A percentile compares a stretch with the other conserved stretches of the same genome.
Evolutionary conservation across 1,284 basidiomycete genomes (phyloP).

Genomic region (Papiliotrema laurentii): DNA sequence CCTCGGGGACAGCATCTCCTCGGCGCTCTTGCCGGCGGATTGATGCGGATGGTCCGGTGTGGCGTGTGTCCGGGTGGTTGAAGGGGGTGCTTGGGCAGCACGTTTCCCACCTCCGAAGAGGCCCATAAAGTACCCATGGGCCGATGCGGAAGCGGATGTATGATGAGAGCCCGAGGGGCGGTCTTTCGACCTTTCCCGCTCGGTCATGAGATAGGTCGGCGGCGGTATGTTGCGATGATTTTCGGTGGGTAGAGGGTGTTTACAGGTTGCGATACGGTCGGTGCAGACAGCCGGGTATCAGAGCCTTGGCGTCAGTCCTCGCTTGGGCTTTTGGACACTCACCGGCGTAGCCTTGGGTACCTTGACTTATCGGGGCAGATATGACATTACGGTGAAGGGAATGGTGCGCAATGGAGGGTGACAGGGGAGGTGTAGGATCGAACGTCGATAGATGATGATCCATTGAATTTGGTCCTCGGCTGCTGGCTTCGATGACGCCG

Average conservation of each 20-base stretch:
- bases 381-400: slow-evolving; percentile 1
- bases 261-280: slow-evolving; percentile 21
- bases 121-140: slow-evolving; percentile 7
- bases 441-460: too few relatives aligned
- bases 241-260: slow-evolving; percentile 9
- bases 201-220: slow-evolving; percentile 16
- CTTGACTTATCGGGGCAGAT: background rate
- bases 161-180: slow-evolving; percentile 15
- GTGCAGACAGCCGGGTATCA: background rate
- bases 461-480: too few relatives aligned
- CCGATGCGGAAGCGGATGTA: slow-evolving; percentile 6
- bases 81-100: background rate
- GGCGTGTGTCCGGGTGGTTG: slow-evolving; percentile 3
- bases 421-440: too few relatives aligned
- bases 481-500: too few relatives aligned
- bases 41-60: background rate
- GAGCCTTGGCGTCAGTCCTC: background rate
- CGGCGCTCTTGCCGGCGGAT: background rate
- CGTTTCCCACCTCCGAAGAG: slow-evolving; percentile 3
- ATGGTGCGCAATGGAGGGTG: too few relatives aligned
- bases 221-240: slow-evolving; percentile 1
- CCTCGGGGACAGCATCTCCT: slow-evolving; percentile 3
- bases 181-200: slow-evolving; percentile 19
- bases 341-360: background rate
- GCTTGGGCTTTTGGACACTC: background rate